Evolutionary conservation across 2,329 filamentous ascomycete genomes (phyloP).

Genomic region (Trichothecium sympodiale): DNA sequence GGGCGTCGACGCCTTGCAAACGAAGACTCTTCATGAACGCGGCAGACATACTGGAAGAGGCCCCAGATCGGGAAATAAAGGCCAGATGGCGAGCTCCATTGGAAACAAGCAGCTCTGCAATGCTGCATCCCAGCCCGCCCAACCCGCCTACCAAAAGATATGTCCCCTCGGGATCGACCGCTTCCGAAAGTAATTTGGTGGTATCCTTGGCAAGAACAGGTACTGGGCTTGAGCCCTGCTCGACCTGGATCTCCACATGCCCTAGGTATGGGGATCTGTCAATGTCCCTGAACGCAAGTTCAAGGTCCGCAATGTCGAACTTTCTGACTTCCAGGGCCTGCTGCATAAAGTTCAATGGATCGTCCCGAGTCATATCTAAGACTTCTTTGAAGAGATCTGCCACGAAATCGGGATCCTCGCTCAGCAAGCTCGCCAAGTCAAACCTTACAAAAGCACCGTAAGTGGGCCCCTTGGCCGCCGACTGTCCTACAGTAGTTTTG

Average conservation of each 20-base stretch:
- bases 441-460: conserved; percentile 19
- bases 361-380: conserved; percentile 4
- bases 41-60: conserved; percentile 14
- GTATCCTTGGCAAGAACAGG: conserved; percentile 11
- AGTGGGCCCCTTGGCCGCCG: conserved; percentile 6
- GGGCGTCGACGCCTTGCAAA: conserved; percentile 18
- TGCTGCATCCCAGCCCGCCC: conserved; percentile 43
- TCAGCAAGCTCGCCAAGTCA: conserved; percentile 20
- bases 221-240: conserved; percentile 8
- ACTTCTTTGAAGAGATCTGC: conserved; percentile 15
- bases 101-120: conserved; percentile 36
- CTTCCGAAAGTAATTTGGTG: conserved; percentile 15
- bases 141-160: conserved; percentile 47
- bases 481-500: conserved; percentile 10
- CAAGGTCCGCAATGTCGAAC: conserved; percentile 12
- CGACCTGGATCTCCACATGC: conserved; percentile 9
- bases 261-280: conserved; percentile 15
- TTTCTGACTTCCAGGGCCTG: neutral
- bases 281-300: conserved; percentile 15
- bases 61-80: conserved; percentile 40
- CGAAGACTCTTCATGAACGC: conserved; percentile 22
- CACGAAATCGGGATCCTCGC: conserved; percentile 19
- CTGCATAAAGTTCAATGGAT: conserved; percentile 1
- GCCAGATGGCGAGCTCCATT: conserved; percentile 40
- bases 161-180: conserved; percentile 25